phyloP scores from a whole-genome alignment of 2,329 filamentous ascomycete genomes.

The Cladosporium sp. region DNA sequence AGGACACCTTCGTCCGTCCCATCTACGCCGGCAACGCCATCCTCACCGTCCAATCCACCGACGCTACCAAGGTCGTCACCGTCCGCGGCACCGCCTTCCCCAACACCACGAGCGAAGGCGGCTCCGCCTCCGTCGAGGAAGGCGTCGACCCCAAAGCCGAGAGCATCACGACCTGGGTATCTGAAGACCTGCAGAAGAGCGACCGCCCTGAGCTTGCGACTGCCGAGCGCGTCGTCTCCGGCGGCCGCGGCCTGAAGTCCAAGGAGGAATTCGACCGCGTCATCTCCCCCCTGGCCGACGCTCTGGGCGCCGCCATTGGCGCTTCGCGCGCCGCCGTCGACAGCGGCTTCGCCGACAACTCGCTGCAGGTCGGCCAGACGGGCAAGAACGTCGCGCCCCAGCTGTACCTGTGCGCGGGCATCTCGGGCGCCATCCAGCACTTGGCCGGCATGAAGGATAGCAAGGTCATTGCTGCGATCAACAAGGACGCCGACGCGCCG shows the following conservation, averaged over 20 bases:
- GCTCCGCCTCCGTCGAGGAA: constrained; percentile 72
- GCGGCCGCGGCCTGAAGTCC: constrained; percentile 91
- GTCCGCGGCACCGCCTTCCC: constrained; percentile 91
- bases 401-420: constrained; percentile 91
- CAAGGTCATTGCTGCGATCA: constrained; percentile 98
- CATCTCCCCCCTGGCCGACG: constrained; percentile 88
- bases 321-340: constrained; percentile 94
- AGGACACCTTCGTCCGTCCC: constrained; percentile 91
- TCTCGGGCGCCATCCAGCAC: constrained; percentile 97
- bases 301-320: constrained; percentile 90
- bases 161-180: constrained; percentile 79
- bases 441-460: constrained; percentile 99
- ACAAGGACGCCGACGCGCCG: constrained; percentile 94
- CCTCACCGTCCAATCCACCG: constrained; percentile 86
- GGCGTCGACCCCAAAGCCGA: constrained; percentile 79
- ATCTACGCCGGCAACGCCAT: constrained; percentile 99
- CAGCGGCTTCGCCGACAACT: constrained; percentile 97
- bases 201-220: constrained; percentile 91
- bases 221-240: constrained; percentile 86
- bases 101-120: constrained; percentile 64
- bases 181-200: constrained; percentile 86
- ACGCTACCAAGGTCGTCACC: constrained; percentile 82
- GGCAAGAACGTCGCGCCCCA: constrained; percentile 98
- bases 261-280: constrained; percentile 95
- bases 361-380: constrained; percentile 94